Conservation (phyloP, 345 rosid genomes). For the Sonneratia caseolaris region DNA sequence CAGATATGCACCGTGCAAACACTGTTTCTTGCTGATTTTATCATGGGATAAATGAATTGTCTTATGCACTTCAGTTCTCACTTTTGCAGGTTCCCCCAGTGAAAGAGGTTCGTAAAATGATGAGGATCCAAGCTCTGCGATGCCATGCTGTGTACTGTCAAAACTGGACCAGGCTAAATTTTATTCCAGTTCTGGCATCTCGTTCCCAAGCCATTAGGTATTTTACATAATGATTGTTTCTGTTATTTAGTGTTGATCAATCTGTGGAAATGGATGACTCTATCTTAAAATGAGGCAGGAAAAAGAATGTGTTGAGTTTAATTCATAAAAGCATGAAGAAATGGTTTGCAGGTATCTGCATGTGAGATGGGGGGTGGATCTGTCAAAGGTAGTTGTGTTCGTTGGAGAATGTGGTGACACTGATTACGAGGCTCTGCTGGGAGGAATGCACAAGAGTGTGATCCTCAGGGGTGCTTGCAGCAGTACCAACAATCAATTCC, state of each 20-base stretch:
- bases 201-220: slow-evolving; percentile 92
- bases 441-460: slow-evolving; percentile 74
- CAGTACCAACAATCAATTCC: slow-evolving; percentile 41
- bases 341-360: slow-evolving; percentile 55
- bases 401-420: slow-evolving; percentile 93
- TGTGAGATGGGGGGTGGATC: slow-evolving; percentile 86
- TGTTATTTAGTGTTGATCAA: not conserved
- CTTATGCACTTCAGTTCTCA: not conserved
- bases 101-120: slow-evolving; percentile 71
- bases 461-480: slow-evolving; percentile 63
- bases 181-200: slow-evolving; percentile 77
- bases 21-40: not conserved
- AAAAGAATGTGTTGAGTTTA: not conserved
- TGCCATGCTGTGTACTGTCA: slow-evolving; percentile 77
- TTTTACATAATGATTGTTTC: not conserved
- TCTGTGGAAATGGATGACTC: not conserved
- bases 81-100: slow-evolving; percentile 57
- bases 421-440: slow-evolving; percentile 86
- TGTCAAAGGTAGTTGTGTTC: slow-evolving; percentile 75
- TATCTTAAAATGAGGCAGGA: not conserved
- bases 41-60: not conserved
- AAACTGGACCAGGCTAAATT: slow-evolving; percentile 67
- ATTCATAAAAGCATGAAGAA: not conserved
- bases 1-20: not conserved
- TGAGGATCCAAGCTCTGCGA: slow-evolving; percentile 87